Conservation (phyloP, 75 land plant genomes). For the Pinus taeda region DNA sequence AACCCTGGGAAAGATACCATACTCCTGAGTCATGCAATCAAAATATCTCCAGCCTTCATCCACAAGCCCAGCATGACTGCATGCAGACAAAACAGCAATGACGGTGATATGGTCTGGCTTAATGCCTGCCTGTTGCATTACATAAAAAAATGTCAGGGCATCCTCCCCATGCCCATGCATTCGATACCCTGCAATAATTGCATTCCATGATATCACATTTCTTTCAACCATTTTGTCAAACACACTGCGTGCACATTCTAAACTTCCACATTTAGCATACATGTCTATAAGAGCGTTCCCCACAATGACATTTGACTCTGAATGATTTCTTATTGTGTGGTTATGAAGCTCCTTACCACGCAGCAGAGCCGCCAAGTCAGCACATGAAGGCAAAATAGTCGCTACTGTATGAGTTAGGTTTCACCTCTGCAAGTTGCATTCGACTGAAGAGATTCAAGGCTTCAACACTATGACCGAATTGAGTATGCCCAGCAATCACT, state of each 20-base stretch:
- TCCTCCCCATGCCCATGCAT: conserved; percentile 27
- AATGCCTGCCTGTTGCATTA: conserved; percentile 33
- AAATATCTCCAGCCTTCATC: conserved; percentile 30
- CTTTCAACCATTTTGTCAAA: conserved; percentile 14
- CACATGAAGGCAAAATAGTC: conserved; percentile 29
- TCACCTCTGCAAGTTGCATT: conserved; percentile 16
- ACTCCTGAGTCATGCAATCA: conserved; percentile 14
- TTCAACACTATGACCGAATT: conserved; percentile 11
- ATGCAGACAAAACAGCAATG: conserved; percentile 27
- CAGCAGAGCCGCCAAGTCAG: conserved; percentile 24
- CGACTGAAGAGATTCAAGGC: conserved; percentile 25
- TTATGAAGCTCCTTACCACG: conserved; percentile 22
- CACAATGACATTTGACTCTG: conserved; percentile 15
- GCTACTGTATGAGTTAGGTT: conserved; percentile 23
- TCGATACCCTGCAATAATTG: conserved; percentile 28
- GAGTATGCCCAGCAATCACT: conserved; percentile 21
- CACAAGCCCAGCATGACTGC: conserved; percentile 48
- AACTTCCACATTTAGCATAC: conserved; percentile 38
- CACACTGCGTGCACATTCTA: conserved; percentile 17
- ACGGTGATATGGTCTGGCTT: conserved; percentile 46
- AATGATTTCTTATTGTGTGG: conserved; percentile 13
- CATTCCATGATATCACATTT: conserved; percentile 23
- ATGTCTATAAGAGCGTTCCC: conserved; percentile 38
- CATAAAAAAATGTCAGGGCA: conserved; percentile 21
- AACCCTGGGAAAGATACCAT: conserved; percentile 24